phyloP scores from a whole-genome alignment of 129 eudicot genomes.

The Gnaphalium uliginosum region DNA sequence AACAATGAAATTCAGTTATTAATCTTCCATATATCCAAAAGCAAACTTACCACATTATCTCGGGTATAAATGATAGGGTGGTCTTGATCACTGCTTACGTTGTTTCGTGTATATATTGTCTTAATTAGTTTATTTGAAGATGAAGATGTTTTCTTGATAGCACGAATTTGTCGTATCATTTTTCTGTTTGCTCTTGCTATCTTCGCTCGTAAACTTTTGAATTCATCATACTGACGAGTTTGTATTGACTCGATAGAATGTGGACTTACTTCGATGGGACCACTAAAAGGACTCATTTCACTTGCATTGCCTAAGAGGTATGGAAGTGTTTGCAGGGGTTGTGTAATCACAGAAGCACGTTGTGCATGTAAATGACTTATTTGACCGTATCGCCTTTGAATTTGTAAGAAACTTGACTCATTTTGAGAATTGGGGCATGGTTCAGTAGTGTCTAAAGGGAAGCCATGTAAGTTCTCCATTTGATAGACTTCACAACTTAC shows the following conservation, averaged over 20 bases:
- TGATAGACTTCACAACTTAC: not conserved
- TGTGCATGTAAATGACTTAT: too few species aligned
- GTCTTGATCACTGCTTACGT: not conserved
- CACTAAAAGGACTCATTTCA: too few species aligned
- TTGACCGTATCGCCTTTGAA: too few species aligned
- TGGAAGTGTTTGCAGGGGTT: too few species aligned
- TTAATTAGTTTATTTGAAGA: not conserved
- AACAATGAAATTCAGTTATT: not conserved
- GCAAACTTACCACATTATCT: slow-evolving; percentile 29
- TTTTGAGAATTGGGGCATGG: too few species aligned
- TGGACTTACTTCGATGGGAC: too few species aligned
- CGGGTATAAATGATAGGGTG: slow-evolving; percentile 8
- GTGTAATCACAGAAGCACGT: too few species aligned
- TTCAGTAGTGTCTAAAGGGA: too few species aligned
- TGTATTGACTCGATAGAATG: too few species aligned
- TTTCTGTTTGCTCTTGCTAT: slow-evolving; percentile 33
- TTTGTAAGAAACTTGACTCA: too few species aligned
- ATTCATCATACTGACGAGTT: not conserved
- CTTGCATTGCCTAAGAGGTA: too few species aligned
- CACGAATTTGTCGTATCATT: not conserved
- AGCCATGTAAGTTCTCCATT: not conserved
- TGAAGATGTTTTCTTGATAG: slow-evolving; percentile 1
- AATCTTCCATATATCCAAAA: slow-evolving; percentile 4
- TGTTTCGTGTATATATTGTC: not conserved
- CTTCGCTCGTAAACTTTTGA: not conserved